Evolutionary conservation across 768 basidiomycete genomes (phyloP).

Genomic region (Naematelia aurantialba): DNA sequence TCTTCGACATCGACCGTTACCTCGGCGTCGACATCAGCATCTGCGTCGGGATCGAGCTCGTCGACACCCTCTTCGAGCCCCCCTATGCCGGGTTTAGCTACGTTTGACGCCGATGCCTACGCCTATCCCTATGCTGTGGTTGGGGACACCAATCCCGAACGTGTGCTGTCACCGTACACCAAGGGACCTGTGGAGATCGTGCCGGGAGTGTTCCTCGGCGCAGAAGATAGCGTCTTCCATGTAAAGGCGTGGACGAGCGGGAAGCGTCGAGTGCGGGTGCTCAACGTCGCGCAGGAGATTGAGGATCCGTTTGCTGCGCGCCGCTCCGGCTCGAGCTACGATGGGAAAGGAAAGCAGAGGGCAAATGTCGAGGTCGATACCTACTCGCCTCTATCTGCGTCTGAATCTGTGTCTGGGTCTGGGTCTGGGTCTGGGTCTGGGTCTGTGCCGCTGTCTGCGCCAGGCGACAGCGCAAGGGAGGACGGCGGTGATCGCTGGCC

Average conservation of each 20-base stretch:
- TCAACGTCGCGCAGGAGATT: constrained; percentile 50
- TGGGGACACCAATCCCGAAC: neutral
- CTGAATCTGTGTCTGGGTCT: neutral
- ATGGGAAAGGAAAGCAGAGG: constrained; percentile 1
- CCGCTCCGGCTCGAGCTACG: neutral
- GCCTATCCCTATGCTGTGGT: neutral
- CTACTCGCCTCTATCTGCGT: neutral
- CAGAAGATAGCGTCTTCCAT: constrained; percentile 37
- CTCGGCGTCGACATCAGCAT: constrained; percentile 16
- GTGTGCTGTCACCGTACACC: constrained; percentile 27
- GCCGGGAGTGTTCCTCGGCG: constrained; percentile 44
- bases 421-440: too few species aligned
- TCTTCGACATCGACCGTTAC: constrained; percentile 20
- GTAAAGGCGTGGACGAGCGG: constrained; percentile 20
- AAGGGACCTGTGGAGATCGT: constrained; percentile 46
- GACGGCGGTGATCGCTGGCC: constrained; percentile 39
- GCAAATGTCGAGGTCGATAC: neutral
- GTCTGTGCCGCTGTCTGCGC: neutral
- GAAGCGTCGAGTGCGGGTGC: constrained; percentile 22
- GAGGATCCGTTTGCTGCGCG: constrained; percentile 33
- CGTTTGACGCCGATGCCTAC: neutral
- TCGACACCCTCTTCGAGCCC: constrained; percentile 10
- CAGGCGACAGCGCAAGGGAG: constrained; percentile 6
- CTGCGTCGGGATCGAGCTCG: constrained; percentile 14
- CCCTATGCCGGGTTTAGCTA: constrained; percentile 11